Evolutionary conservation across 2,329 filamentous ascomycete species (phyloP).

Genomic region (Fusarium heterosporum): DNA sequence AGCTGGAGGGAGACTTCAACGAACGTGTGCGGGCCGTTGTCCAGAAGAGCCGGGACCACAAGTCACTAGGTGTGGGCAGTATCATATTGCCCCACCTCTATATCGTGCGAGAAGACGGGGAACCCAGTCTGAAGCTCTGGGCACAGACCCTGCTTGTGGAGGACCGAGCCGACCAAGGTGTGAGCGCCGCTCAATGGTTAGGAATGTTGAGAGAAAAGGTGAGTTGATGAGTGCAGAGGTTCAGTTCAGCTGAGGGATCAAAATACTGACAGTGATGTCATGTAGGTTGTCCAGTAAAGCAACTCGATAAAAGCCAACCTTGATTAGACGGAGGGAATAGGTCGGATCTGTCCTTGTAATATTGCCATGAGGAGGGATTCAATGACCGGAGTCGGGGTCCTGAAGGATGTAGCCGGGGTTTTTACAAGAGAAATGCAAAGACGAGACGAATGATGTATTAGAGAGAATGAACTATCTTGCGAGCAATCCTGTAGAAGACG

Average conservation of each 20-base stretch:
- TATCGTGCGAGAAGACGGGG: constrained; percentile 92
- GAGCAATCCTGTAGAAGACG: constrained; percentile 11
- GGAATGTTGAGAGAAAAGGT: constrained; percentile 95
- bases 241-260: background rate
- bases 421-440: constrained; percentile 34
- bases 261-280: constrained; percentile 27
- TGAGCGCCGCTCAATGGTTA: constrained; percentile 95
- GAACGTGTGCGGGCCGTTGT: constrained; percentile 91
- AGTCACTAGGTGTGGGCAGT: constrained; percentile 87
- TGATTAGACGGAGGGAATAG: constrained; percentile 33
- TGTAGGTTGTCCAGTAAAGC: constrained; percentile 53
- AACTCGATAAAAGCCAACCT: constrained; percentile 28
- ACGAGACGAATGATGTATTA: constrained; percentile 42
- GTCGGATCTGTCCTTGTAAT: constrained; percentile 41
- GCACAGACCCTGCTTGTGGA: constrained; percentile 96
- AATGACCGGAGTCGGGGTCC: constrained; percentile 43
- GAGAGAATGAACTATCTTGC: constrained; percentile 43
- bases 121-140: constrained; percentile 95
- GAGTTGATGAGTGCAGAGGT: constrained; percentile 32
- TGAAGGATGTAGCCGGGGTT: constrained; percentile 31
- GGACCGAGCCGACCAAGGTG: constrained; percentile 91
- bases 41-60: constrained; percentile 91
- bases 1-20: constrained; percentile 96
- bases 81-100: constrained; percentile 95
- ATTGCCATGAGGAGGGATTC: constrained; percentile 37